Evolutionary conservation across 306 rosid species (phyloP), one percentile per base, ranked within the genome.

Genomic region (Trichosanthes cucumerina): DNA sequence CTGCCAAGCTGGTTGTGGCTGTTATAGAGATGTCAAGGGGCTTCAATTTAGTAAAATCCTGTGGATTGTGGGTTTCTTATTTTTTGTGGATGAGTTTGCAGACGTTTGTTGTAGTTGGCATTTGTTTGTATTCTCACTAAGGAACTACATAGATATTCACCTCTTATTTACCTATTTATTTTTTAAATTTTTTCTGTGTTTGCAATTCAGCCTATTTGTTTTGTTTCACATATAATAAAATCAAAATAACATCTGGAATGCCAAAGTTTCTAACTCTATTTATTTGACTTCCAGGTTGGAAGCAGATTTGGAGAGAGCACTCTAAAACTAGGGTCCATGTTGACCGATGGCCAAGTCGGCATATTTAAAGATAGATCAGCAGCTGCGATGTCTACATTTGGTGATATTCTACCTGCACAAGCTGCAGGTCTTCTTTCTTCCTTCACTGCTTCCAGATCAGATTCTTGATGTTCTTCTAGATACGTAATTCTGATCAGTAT

Each of bases 401-500:
- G 99, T 54, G 99, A 95, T 80, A 92, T 95, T 83, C 77, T 95
- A 78, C 97, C 99, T 65, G 92, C 96, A 81, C 98, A 91, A 46
- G 98, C 98, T 81, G 98, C 98, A 57, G 98, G 97, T 86, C 97
- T 95, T 80, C 96, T 95, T 64, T 92, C 97, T 26, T 95, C 99
- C 69, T 90, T 95, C 80, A 89, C 97, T 75, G 91, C 99, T 58
- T 93, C 99, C 78, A 90, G 94, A 86, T 92, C 97, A 62, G 97
- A 95, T 83, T 86, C 88, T 59, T 92, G 88, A 92, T 81, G 57
- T 53, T 38, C 21, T 56, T 41, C 63, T 58, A 14, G 14, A 54
- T 57, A 56, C 38, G 13, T 41, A 53, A 76, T 57, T 76, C 26
- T 39, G 79, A n/a, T 76, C 38, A 3, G 4, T 38, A 57, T 34